phyloP scores from a whole-genome alignment of 73 alveolate genomes.

The Paraurostyla sp. region DNA sequence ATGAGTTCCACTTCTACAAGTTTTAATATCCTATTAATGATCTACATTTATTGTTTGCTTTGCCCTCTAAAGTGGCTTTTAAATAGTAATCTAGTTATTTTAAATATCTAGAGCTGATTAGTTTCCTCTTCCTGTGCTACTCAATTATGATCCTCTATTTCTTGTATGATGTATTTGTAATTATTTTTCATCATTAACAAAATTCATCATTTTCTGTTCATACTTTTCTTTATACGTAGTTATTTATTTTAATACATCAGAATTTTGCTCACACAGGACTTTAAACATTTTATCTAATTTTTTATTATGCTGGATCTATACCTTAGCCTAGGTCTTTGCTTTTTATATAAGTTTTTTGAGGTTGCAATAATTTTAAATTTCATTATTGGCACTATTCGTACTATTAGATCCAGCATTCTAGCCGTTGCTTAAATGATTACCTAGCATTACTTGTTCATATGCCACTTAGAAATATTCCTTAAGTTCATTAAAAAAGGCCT shows the following conservation, averaged over 20 bases:
- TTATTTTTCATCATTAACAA: not conserved
- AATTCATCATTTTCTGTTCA: not conserved
- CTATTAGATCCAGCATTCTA: not conserved
- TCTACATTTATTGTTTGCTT: slow-evolving; percentile 39
- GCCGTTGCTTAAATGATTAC: too few relatives aligned
- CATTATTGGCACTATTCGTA: not conserved
- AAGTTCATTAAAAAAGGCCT: slow-evolving; percentile 46
- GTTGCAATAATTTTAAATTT: slow-evolving; percentile 7
- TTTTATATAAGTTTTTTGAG: slow-evolving; percentile 24
- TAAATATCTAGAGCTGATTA: not conserved
- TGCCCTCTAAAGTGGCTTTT: too few relatives aligned
- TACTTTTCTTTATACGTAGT: slow-evolving; percentile 33
- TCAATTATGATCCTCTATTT: not conserved
- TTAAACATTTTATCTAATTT: slow-evolving; percentile 33
- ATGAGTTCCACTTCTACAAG: slow-evolving; percentile 26
- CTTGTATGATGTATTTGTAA: not conserved
- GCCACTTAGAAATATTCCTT: slow-evolving; percentile 43
- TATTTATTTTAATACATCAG: slow-evolving; percentile 5
- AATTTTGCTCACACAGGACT: slow-evolving; percentile 39
- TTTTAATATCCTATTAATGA: not conserved
- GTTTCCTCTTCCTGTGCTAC: slow-evolving; percentile 17
- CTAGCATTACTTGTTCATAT: not conserved
- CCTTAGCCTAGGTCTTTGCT: slow-evolving; percentile 28
- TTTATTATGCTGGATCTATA: slow-evolving; percentile 26
- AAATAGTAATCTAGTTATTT: not conserved